Evolutionary conservation across 805 yeast species (phyloP), one percentile per base, ranked within the genome.

Genomic region (Pichia heedii): DNA sequence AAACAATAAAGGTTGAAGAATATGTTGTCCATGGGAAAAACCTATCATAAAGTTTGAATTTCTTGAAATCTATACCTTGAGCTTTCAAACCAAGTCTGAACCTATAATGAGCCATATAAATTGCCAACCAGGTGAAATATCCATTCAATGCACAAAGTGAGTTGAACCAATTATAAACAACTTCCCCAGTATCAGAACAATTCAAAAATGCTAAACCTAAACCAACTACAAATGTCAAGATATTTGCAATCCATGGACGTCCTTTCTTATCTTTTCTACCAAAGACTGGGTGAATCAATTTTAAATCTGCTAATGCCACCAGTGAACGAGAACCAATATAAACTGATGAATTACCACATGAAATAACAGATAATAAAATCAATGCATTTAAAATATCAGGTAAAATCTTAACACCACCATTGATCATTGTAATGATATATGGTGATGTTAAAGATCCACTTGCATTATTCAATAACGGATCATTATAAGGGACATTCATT

Each of bases 311-410:
- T 54, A 79, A 63, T 18, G 82, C 71, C 45, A 73, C 77, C 36
- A 81, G 57, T 15, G 84, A 70, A 65, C 87, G 71, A 36, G 84
- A 49, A 33, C 53, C 61, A 52, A 69, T 62, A 48, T 67, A 65
- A 42, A 79, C 72, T 4, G 81, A 77, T 3, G 84, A 77, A 53
- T 79, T 72, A 38, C 76, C 83, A 39, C 60, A 83, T 32, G 79
- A 72, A 43, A 76, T 60, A 27, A 75, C 73, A 16, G 79, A 70
- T 7, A 77, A 71, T 59, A 76, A 54, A 47, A 76, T 74, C 26
- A 76, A 74, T 3, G 77, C 80, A 57, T 76, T 76, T 58, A 81
- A 72, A 47, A 81, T 69, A 43, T 77, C 74, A 22, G 85, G 85
- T 36, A 79, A 67, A 22, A 74, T 77, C 44, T 66, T 68, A 61